A percentile compares a stretch with the other conserved stretches of the same genome.
Conservation (phyloP, 208 protist species). For the Leishmania mexicana region DNA sequence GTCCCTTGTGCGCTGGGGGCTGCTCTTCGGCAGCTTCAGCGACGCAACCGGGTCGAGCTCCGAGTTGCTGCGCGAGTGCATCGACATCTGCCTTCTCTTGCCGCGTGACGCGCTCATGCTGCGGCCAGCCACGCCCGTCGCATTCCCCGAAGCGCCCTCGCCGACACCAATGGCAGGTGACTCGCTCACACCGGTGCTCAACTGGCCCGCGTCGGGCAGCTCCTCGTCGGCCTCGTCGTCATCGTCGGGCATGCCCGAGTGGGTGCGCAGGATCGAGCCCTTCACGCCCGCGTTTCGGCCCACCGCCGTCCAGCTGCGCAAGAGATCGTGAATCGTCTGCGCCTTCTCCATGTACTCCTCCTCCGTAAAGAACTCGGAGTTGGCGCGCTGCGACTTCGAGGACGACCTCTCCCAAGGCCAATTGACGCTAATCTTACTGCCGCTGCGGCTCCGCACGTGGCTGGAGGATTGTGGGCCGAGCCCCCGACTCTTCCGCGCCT, state of each 20-base stretch:
- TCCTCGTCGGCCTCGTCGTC: constrained; percentile 25
- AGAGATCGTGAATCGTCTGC: constrained; percentile 25
- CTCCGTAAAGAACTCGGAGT: constrained; percentile 34
- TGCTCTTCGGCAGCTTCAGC: background rate
- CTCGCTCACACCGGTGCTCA: background rate
- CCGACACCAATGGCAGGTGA: background rate
- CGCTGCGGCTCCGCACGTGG: constrained; percentile 21
- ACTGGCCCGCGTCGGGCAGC: background rate
- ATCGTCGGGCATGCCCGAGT: constrained; percentile 7
- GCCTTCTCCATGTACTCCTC: constrained; percentile 34
- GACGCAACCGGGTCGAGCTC: constrained; percentile 21
- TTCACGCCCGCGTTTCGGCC: constrained; percentile 44
- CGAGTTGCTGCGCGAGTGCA: constrained; percentile 26
- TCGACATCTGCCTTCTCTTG: background rate
- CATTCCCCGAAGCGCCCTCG: background rate
- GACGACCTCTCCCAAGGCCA: constrained; percentile 7
- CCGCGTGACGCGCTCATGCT: constrained; percentile 22
- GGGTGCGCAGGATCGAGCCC: constrained; percentile 16
- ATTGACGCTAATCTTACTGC: constrained; percentile 1
- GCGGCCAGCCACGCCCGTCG: background rate
- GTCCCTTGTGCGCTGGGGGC: background rate
- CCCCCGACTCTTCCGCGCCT: constrained; percentile 12
- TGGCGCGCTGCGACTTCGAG: constrained; percentile 2
- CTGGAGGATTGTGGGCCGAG: constrained; percentile 7
- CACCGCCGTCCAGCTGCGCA: constrained; percentile 33